phyloP scores from a whole-genome alignment of 305 asterid genomes.

The Plantago coronopus region DNA sequence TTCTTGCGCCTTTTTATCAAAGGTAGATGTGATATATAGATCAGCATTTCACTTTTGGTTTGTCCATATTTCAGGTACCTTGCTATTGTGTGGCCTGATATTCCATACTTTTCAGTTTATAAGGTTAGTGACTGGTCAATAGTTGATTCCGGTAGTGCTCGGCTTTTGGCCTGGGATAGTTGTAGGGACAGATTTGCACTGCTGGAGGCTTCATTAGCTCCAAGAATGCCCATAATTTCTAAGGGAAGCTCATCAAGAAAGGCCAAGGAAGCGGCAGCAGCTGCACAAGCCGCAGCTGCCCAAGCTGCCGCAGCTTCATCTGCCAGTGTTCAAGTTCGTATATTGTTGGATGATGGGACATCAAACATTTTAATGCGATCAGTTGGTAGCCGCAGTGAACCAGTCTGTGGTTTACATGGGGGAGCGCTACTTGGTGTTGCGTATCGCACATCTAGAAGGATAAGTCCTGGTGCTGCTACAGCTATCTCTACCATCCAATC shows the following conservation, averaged over 20 bases:
- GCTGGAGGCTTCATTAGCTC: constrained; percentile 72
- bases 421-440: constrained; percentile 90
- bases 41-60: constrained; percentile 20
- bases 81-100: constrained; percentile 94
- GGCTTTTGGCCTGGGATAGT: constrained; percentile 92
- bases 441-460: constrained; percentile 76
- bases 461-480: constrained; percentile 68
- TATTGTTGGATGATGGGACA: constrained; percentile 89
- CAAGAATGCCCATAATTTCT: constrained; percentile 77
- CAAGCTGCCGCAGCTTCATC: constrained; percentile 90
- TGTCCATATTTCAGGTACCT: constrained; percentile 62
- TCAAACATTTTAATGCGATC: constrained; percentile 90
- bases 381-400: constrained; percentile 88
- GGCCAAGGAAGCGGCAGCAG: constrained; percentile 95
- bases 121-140: constrained; percentile 93
- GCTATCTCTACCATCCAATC: constrained; percentile 91
- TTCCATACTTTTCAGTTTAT: constrained; percentile 86
- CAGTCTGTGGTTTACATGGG: constrained; percentile 78
- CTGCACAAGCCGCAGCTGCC: constrained; percentile 84
- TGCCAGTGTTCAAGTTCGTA: constrained; percentile 89
- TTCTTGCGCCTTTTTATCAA: constrained; percentile 7
- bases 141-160: constrained; percentile 96
- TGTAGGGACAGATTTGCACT: constrained; percentile 92
- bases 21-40: background rate
- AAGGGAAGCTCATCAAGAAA: constrained; percentile 84